Evolutionary conservation across 495 filamentous ascomycete species (phyloP), one percentile per base, ranked within the genome.

Genomic region (Lophium mytilinum): DNA sequence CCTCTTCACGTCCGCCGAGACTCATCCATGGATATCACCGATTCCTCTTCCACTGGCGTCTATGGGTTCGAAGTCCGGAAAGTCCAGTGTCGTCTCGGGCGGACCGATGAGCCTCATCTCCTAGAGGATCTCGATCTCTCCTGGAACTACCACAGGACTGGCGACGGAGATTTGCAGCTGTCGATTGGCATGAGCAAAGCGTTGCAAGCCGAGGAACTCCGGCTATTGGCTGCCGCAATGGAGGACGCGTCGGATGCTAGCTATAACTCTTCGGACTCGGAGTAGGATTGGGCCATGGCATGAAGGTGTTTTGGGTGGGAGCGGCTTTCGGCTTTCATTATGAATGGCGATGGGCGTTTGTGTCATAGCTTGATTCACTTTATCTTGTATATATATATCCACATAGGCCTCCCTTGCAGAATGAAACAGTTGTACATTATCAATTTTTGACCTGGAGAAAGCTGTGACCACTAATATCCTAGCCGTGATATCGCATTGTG

Each of bases 1-100:
- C 60, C 60, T 33, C 39, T 48, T 10, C 53, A 61, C 35, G 19
- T 36, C 35, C 58, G 60, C 36, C 60, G 60, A 9, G 60, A 62
- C 45, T 62, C 60, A 9, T 45, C 42, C 10, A 52, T 55, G 39
- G 54, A 57, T 14, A 35, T 56, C 10, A 15, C 36, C 7, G 55
- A 57, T 9, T 30, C 12, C 1, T 34, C 10, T 12, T 52, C 35
- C 14, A 54, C 50, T 11, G 48, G 37, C 30, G 45, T 62, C 11
- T 54, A 17, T 37, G 60, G 55, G 9, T 12, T 62, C 18, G 54
- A 53, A 36, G 41, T 56, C 15, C 18, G 50, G 24, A 62, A 62
- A 37, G 60, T 62, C 11, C 52, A 53, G 49, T 57, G 55, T 33
- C 33, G n/a, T 19, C 36, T 62, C 40, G 60, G 60, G 7, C 15